These are phyloP conservation scores for Endothia cerciana DNA, from an alignment of 2,329 filamentous ascomycete genomes.

Conservation along the genomic window DNA sequence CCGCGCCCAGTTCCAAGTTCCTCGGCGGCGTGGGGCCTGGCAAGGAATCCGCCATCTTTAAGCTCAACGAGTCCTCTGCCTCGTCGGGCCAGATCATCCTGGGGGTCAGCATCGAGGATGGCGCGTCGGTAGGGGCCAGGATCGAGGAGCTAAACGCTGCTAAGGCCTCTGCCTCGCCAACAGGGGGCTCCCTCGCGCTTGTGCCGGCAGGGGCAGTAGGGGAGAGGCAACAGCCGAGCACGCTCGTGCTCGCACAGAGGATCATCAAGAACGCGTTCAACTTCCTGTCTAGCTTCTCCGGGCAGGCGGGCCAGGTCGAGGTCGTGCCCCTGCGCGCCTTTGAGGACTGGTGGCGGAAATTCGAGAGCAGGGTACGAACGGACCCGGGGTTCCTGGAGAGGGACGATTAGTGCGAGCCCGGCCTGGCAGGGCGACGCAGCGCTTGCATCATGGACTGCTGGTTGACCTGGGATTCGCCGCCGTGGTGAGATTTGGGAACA, in stretches of 20 bases:
- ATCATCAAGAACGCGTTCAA: constrained; percentile 99
- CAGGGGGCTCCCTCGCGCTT: constrained; percentile 32
- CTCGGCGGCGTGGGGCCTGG: constrained; percentile 87
- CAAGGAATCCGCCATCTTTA: constrained; percentile 92
- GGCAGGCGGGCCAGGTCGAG: constrained; percentile 67
- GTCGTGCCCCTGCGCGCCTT: constrained; percentile 94
- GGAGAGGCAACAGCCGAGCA: constrained; percentile 54
- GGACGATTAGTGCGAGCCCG: constrained; percentile 31
- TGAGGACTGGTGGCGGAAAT: constrained; percentile 97
- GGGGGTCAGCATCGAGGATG: constrained; percentile 81
- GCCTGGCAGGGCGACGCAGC: too few relatives aligned
- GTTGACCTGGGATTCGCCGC: background rate
- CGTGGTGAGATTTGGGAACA: too few relatives aligned
- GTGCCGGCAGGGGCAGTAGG: constrained; percentile 32
- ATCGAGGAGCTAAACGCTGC: constrained; percentile 61
- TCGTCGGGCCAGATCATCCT: constrained; percentile 63
- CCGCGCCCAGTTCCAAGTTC: constrained; percentile 70
- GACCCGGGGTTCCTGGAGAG: constrained; percentile 91
- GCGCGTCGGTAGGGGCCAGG: constrained; percentile 70
- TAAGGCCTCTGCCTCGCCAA: constrained; percentile 34
- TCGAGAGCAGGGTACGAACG: constrained; percentile 81
- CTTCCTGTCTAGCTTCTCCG: constrained; percentile 86
- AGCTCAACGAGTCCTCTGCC: constrained; percentile 52
- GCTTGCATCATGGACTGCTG: background rate
- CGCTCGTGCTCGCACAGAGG: constrained; percentile 81